Evolutionary conservation across 176 grass and related monocot genomes (phyloP).

Genomic region (Alloteropsis semialata): DNA sequence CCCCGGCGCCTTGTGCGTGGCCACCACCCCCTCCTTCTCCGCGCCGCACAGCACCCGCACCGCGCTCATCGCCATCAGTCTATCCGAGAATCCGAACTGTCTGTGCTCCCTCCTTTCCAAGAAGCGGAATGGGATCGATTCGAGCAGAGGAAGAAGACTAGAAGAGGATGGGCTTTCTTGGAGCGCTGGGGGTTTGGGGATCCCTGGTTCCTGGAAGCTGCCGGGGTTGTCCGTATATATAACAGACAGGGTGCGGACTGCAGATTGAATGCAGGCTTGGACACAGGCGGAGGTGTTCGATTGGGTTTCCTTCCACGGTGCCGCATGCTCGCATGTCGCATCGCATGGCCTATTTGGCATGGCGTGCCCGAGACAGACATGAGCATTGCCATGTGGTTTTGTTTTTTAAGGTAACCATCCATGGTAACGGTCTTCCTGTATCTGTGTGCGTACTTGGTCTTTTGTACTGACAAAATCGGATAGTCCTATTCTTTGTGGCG

Average conservation of each 20-base stretch:
- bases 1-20: slow-evolving; percentile 59
- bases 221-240: not conserved
- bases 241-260: not conserved
- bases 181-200: not conserved
- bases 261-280: no score
- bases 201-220: no score
- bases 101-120: not conserved
- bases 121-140: not conserved
- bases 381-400: not conserved
- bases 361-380: no score
- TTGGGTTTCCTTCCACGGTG: not conserved
- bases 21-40: slow-evolving; percentile 64
- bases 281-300: not conserved
- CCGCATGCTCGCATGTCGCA: no score
- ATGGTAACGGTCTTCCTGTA: not conserved
- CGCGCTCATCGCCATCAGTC: not conserved
- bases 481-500: no score
- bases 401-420: not conserved
- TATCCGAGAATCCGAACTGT: no score
- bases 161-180: not conserved
- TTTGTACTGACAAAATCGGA: no score
- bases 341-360: no score
- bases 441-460: not conserved
- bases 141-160: not conserved
- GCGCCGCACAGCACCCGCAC: slow-evolving; percentile 35